Evolutionary conservation across 805 yeast species (phyloP).

Genomic region (Teunomyces stri): DNA sequence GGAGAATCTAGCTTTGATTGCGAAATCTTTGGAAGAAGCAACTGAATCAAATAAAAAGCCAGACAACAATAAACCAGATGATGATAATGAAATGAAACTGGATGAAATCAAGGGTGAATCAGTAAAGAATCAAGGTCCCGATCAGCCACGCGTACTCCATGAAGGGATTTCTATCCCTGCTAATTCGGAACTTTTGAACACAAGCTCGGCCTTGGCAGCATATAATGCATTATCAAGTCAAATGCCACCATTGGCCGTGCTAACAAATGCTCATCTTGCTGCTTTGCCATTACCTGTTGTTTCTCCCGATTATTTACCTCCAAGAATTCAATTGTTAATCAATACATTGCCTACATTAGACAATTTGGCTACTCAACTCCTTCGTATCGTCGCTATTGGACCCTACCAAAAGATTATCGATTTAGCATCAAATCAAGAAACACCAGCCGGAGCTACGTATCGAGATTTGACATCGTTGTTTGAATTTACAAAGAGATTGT

Average conservation of each 20-base stretch:
- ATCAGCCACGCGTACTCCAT: slow-evolving; percentile 7
- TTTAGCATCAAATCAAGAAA: slow-evolving; percentile 62
- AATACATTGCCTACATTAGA: slow-evolving; percentile 76
- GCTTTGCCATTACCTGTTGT: slow-evolving; percentile 59
- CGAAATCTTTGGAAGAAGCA: slow-evolving; percentile 31
- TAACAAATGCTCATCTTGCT: slow-evolving; percentile 51
- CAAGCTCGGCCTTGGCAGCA: slow-evolving; percentile 40
- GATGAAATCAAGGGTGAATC: background rate
- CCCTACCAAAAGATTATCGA: slow-evolving; percentile 76
- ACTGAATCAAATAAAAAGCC: slow-evolving; percentile 17
- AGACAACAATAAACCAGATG: background rate
- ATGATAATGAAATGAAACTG: slow-evolving; percentile 1
- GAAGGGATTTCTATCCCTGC: slow-evolving; percentile 31
- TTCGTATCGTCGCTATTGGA: slow-evolving; percentile 67
- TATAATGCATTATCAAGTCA: slow-evolving; percentile 41
- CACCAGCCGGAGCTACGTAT: slow-evolving; percentile 65
- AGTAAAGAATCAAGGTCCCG: background rate
- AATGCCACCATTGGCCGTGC: slow-evolving; percentile 31
- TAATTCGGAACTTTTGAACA: slow-evolving; percentile 39
- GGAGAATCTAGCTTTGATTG: slow-evolving; percentile 29
- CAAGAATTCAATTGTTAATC: slow-evolving; percentile 61
- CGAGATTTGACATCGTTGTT: slow-evolving; percentile 70
- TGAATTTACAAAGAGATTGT: slow-evolving; percentile 71
- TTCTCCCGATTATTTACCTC: slow-evolving; percentile 55
- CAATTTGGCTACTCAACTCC: slow-evolving; percentile 75